These are phyloP conservation scores for Orbilia ellipsospora DNA, from an alignment of 2,329 filamentous ascomycete species.

Conservation along the genomic window DNA sequence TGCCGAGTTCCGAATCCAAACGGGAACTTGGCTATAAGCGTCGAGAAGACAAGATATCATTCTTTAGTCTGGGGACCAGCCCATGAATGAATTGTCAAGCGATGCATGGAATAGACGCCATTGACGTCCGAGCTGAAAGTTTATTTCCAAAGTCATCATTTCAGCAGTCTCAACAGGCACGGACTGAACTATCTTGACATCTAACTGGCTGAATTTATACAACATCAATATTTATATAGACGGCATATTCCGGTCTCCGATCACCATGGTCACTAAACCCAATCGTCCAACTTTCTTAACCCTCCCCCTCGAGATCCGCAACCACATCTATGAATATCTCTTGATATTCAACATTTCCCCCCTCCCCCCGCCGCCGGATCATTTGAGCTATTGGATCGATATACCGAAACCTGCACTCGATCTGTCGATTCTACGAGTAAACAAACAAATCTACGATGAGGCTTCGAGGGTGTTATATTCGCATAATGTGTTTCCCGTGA, in stretches of 20 bases:
- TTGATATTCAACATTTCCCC: constrained; percentile 13
- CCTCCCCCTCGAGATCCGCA: constrained; percentile 22
- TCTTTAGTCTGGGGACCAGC: too few relatives aligned
- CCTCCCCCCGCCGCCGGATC: not conserved
- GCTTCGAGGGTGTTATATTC: constrained; percentile 6
- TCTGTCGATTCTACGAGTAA: not conserved
- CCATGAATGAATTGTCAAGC: not conserved
- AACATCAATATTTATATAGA: too few relatives aligned
- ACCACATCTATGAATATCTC: constrained; percentile 18
- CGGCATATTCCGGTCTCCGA: too few relatives aligned
- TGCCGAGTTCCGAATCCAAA: constrained; percentile 4
- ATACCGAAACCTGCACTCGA: not conserved
- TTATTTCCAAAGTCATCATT: not conserved
- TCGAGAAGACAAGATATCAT: too few relatives aligned
- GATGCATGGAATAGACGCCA: too few relatives aligned
- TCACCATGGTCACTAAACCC: too few relatives aligned
- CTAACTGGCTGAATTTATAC: too few relatives aligned
- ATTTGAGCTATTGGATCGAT: not conserved
- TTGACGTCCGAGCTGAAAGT: not conserved
- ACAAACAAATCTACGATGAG: constrained; percentile 24
- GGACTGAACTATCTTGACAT: too few relatives aligned
- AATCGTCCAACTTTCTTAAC: not conserved
- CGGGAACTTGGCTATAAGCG: not conserved
- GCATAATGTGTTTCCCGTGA: constrained; percentile 2
- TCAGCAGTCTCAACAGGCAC: too few relatives aligned